A percentile compares a stretch with the other conserved stretches of the same genome.
These are phyloP conservation scores for Peziza echinospora DNA, from an alignment of 495 filamentous ascomycete genomes.

Conservation along the genomic window DNA sequence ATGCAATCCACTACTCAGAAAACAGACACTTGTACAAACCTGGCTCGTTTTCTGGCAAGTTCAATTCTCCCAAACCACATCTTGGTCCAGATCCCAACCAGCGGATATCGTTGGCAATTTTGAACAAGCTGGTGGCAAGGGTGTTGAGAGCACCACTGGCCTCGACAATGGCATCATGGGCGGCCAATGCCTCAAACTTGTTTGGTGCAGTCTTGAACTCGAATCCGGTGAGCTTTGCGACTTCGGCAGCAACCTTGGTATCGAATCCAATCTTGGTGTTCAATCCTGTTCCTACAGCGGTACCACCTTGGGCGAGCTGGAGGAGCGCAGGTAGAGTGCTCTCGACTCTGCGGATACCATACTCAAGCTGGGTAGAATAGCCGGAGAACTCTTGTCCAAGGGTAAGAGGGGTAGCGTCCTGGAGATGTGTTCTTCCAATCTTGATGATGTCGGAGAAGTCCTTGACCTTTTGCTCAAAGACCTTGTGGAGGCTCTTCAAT, in stretches of 20 bases:
- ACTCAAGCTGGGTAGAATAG: constrained; percentile 83
- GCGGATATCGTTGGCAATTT: constrained; percentile 94
- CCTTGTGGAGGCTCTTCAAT: constrained; percentile 56
- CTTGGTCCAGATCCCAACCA: constrained; percentile 91
- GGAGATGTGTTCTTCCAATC: constrained; percentile 93
- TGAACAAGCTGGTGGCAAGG: constrained; percentile 76
- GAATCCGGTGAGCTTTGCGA: constrained; percentile 74
- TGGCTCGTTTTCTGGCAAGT: constrained; percentile 91
- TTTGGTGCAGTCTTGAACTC: constrained; percentile 93
- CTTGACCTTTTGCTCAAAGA: constrained; percentile 73
- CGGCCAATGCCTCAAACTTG: constrained; percentile 97
- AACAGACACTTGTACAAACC: too few relatives aligned
- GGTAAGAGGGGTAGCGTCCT: constrained; percentile 90
- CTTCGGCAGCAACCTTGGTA: constrained; percentile 72
- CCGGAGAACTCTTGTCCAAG: constrained; percentile 96
- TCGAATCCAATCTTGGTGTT: constrained; percentile 96
- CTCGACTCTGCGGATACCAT: constrained; percentile 73
- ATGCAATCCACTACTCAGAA: too few relatives aligned
- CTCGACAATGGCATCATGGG: constrained; percentile 90
- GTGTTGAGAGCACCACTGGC: constrained; percentile 86
- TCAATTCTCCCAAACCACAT: constrained; percentile 83
- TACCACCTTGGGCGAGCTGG: constrained; percentile 83
- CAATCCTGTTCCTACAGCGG: constrained; percentile 88
- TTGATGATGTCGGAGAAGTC: constrained; percentile 87
- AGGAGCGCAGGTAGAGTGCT: constrained; percentile 61